Base-by-base conservation (phyloP, 2,329 filamentous ascomycete genomes). In the Fusarium sp. region DNA sequence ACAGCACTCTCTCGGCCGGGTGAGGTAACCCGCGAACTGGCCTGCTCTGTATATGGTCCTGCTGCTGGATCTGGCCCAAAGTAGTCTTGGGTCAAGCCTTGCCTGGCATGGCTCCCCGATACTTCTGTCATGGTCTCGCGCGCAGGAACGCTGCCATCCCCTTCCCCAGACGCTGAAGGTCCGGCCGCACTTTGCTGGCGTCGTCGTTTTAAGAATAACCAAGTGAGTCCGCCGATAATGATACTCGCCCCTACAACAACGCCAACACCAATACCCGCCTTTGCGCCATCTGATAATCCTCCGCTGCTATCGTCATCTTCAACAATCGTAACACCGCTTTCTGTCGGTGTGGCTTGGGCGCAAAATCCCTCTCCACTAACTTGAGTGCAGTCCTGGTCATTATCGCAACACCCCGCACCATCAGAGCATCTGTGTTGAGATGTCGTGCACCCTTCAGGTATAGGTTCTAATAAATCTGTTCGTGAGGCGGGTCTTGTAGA, bases 241-340 rank as follows among this genome's bases (percentile, higher is more conserved):
- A 82, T 44, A 5, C 80, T 78, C 2, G 78, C 80, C 28, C 78
- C 84, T 0, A 85, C 74, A 2, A 84, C 81, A 5, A 85, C 82
- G 19, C 86, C 88, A 1, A 85, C 80, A 7, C 84, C 87, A n/a
- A 90, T 84, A 4, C 88, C 88, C 0, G 84, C 86, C 70, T 85
- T 87, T 4, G 85, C 87, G 1, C 84, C 86, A 2, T 80, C 75
- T 2, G 84, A 84, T 7, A 88, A 73, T 4, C 75, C 75, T 4
- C 46, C 54, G 50, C 45, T 62, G 19, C 67, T 52, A 7, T 67
- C 62, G 4, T 78, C 69, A 1, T 75, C 73, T 3, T 76, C 76
- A 21, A 76, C 64, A 14, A 79, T 71, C 24, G 71, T 68, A 5
- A 77, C 67, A 14, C 73, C 76, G n/a, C 79, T 75, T 3, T 75